Base-by-base conservation (phyloP, 441 rosid species). In the Iberis amara region DNA sequence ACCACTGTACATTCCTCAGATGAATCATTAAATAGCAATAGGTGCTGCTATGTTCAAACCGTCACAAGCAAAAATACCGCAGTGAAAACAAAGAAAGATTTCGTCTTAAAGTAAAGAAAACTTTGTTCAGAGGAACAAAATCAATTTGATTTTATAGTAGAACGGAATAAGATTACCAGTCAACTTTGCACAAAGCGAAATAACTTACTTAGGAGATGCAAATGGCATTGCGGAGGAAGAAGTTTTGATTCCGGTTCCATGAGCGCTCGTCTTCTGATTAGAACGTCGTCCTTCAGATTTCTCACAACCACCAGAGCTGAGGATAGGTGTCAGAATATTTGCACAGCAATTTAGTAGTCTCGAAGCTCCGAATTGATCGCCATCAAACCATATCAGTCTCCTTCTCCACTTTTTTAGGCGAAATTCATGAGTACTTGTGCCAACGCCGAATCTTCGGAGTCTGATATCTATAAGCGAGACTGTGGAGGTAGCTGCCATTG, bases 151-250 rank as follows among this genome's bases (percentile, higher is more conserved):
- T 18, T 18, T 18, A 18, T 18, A 18, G 21, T 18, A 18, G 21
- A 18, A 18, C 21, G 1, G 21, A 18, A 18, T 18, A 1, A 18
- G 21, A 18, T 18, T 18, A 18, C 21, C 21, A 18, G 21, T 18
- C 21, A 18, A 18, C 1, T 18, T 18, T 18, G 21, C 21, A 18
- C 21, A 18, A 18, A 18, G 21, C 3, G 5, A 32, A 23, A 46
- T 27, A 24, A 57, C 80, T 45, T 73, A 91, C 98, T 72, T 86
- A 26, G 95, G 65, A 52, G 91, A 85, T 62, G 96, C 73, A 68
- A 92, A 92, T 26, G 87, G 95, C 82, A 78, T 66, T 53, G 86
- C 64, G 11, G 89, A 76, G 42, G 83, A 74, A 44, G 83, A 59
- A 41, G 24, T 79, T 58, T 71, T 81, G 55, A 77, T 69, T 60